These are phyloP conservation scores for Cytospora paraplurivora DNA, from an alignment of 2,329 filamentous ascomycete species.

Conservation along the genomic window DNA sequence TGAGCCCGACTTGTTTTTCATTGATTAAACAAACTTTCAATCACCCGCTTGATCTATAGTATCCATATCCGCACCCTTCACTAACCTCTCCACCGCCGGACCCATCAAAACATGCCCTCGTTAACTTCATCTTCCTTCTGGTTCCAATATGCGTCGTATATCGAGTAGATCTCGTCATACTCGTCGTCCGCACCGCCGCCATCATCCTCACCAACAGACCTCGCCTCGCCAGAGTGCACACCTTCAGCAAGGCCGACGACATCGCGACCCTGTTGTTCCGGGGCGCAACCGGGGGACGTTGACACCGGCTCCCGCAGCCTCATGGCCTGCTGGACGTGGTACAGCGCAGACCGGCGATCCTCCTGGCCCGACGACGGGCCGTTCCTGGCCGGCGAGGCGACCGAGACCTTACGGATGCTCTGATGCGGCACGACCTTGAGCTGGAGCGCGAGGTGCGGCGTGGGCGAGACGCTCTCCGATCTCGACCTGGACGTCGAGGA, in stretches of 20 bases:
- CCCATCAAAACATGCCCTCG: background rate
- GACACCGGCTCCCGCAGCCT: background rate
- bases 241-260: conserved; percentile 6
- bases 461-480: conserved; percentile 19
- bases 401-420: conserved; percentile 6
- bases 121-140: background rate
- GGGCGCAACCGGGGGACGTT: background rate
- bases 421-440: conserved; percentile 22
- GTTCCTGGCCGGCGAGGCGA: conserved; percentile 5
- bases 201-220: background rate
- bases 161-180: conserved; percentile 25
- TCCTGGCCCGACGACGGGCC: background rate
- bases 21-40: background rate
- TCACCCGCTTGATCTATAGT: background rate
- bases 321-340: conserved; percentile 20
- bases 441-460: conserved; percentile 19
- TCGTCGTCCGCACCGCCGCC: conserved; percentile 7
- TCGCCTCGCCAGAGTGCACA: conserved; percentile 11
- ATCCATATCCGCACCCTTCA: background rate
- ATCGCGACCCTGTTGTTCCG: conserved; percentile 4
- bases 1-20: background rate
- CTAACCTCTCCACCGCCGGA: background rate
- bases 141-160: conserved; percentile 22
- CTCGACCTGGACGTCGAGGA: background rate
- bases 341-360: conserved; percentile 17